Base-by-base conservation (phyloP, 805 yeast species). In the Torulaspora delbrueckii region DNA sequence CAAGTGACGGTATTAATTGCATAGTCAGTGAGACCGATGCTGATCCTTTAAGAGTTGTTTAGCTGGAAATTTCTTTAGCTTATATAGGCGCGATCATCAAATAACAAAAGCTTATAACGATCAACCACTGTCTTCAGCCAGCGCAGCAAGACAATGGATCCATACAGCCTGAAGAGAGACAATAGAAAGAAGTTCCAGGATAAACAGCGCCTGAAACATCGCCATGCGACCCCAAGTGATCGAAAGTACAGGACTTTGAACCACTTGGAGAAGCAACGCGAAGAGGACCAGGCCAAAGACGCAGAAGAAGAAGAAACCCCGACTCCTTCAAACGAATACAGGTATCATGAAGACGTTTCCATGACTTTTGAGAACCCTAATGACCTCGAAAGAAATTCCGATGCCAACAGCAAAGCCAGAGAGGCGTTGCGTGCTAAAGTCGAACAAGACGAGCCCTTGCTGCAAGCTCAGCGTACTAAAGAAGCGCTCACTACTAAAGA, bases 1-100 rank as follows among this genome's bases (percentile, higher is more conserved):
- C 43, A 22, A 43, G 52, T 2, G 82, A 77, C 53, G 70, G 66
- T 6, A 71, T 75, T 16, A 71, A 67, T 1, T 68, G 82, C n/a
- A 51, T 52, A 1, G 70, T 84, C 33, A 77, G 89, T 55, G 54
- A 65, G 40, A 61, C 67, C 1, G 96, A 88, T 60, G 62, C 55
- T 36, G 96, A 87, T 58, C 96, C 96, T 8, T 66, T 75, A 40
- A 60, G 54, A 43, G 65, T 66, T 32, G 52, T 30, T 32, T 43
- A 30, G 26, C 25, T 28, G 19, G 27, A 22, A 22, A 13, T 39
- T 37, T 27, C 8, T 28, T 28, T 39, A 39, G 35, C 25, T 28
- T 30, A 39, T 28, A 39, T 39, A 39, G 27, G 35, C 42, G 42
- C 35, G 42, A 13, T 19, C 34, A 9, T 19, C 22, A n/a, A 9